Evolutionary conservation across 495 filamentous ascomycete species (phyloP).

Genomic region (Daldinia concentrica): DNA sequence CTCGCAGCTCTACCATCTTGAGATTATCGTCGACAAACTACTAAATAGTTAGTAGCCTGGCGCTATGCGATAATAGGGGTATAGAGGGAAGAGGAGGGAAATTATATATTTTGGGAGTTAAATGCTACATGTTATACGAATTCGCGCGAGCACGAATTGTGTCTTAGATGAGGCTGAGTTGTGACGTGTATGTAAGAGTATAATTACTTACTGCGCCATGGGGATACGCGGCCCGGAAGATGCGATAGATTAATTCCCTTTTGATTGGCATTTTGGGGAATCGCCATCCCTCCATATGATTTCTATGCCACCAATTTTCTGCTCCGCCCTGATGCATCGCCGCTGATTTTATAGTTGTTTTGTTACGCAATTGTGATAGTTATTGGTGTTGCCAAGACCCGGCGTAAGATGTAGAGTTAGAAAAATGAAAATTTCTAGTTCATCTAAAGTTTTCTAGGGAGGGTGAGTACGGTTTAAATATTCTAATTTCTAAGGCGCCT

Average conservation of each 20-base stretch:
- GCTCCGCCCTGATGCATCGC: background rate
- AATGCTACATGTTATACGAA: background rate
- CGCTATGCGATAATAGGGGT: background rate
- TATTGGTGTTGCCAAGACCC: background rate
- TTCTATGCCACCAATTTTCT: constrained; percentile 29
- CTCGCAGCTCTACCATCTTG: constrained; percentile 22
- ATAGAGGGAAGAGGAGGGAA: background rate
- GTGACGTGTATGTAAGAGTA: background rate
- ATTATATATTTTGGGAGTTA: background rate
- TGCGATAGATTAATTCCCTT: constrained; percentile 35
- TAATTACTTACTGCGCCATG: constrained; percentile 37
- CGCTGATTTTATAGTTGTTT: constrained; percentile 7
- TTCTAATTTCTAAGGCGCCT: background rate
- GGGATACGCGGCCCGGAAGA: constrained; percentile 38
- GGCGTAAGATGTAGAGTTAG: background rate
- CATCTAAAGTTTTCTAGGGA: background rate
- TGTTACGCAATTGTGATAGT: background rate
- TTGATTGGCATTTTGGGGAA: constrained; percentile 31
- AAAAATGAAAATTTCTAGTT: background rate
- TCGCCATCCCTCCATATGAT: constrained; percentile 12
- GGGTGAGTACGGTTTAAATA: constrained; percentile 11
- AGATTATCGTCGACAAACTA: constrained; percentile 37
- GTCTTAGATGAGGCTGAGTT: constrained; percentile 16
- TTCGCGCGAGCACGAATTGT: background rate
- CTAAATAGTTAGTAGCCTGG: background rate